Base-by-base conservation (phyloP, 2,329 filamentous ascomycete species). In the Monilinia laxa region DNA sequence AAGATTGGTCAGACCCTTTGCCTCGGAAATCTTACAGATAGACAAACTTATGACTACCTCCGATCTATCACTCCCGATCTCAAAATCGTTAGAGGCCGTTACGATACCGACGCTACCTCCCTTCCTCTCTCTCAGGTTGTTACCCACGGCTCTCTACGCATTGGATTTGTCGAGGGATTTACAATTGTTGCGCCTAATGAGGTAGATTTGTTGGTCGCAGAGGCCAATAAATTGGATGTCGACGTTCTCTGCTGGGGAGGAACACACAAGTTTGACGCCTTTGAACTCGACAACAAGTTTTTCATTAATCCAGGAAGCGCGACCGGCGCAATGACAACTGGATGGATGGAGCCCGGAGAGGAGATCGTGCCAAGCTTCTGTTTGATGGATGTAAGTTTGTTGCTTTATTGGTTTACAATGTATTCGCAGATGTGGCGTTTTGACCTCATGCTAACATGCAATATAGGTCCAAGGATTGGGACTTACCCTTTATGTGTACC, bases 401-500 rank as follows among this genome's bases (percentile, higher is more conserved):
- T 31, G 31, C 12, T 56, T 38, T 47, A 40, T 45, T 55, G 35
- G 6, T 28, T 66, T 60, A 31, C n/a, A 51, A 5, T 23, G 9
- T 10, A 2, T 14, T 25, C 23, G 47, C 10, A 51, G n/a, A 23
- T 51, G n/a, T 12, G 47, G 11, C 10, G 11, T 64, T 47, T 31
- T 14, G 11, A 47, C 16, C 18, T 38, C 5, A 7, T 54, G 38
- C 49, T 65, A 62, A 65, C 12, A 7, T 3, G 5, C 6, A 12
- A 18, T 20, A 69, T 73, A 96, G 92, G 92, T 96, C 47, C 94
- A 98, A 85, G 94, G 94, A 42, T 96, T 97, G 77, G 96, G 96
- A 20, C 85, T 98, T 71, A 96, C 96, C 68, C 84, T 98, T 60
- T 98, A 98, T 78, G 94, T 98, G 64, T 98, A 98, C 77, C 90